A percentile compares a stretch with the other conserved stretches of the same genome.
These are phyloP conservation scores for Chondrus crispus DNA, from an alignment of 23 red algal species.

Conservation along the genomic window DNA sequence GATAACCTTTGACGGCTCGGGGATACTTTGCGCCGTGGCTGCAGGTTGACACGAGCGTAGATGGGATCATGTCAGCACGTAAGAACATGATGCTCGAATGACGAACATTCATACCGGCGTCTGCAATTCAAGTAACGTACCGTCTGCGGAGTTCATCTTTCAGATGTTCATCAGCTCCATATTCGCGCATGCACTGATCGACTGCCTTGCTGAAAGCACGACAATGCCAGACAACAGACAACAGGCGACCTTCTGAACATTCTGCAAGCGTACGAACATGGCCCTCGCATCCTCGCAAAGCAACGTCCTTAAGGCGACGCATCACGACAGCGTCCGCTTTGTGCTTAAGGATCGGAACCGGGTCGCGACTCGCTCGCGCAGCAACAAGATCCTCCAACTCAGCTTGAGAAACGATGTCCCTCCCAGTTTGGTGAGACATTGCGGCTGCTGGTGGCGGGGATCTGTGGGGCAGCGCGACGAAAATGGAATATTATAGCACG, in stretches of 20 bases:
- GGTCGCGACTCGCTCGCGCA: slow-evolving; percentile 23
- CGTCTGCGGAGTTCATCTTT: slow-evolving; percentile 60
- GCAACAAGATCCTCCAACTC: slow-evolving; percentile 34
- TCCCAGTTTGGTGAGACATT: slow-evolving; percentile 12
- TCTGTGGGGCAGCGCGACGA: too few species aligned
- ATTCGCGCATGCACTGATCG: slow-evolving; percentile 40
- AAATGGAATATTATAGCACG: too few species aligned
- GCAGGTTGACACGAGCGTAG: background rate
- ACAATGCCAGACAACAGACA: slow-evolving; percentile 56
- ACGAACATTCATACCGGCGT: background rate
- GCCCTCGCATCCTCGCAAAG: slow-evolving; percentile 31
- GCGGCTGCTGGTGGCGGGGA: too few species aligned
- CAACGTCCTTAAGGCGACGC: slow-evolving; percentile 40
- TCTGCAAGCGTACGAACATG: slow-evolving; percentile 43
- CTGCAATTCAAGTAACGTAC: background rate
- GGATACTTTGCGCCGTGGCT: slow-evolving; percentile 43
- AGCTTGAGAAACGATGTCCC: background rate
- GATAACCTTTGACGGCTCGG: slow-evolving; percentile 28
- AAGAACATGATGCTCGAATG: background rate
- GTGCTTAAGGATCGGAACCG: slow-evolving; percentile 50
- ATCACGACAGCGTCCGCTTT: slow-evolving; percentile 29
- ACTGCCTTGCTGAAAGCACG: slow-evolving; percentile 44
- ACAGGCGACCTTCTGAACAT: slow-evolving; percentile 36
- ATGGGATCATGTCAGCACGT: slow-evolving; percentile 10
- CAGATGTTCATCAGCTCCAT: slow-evolving; percentile 27